Conservation (phyloP, 306 rosid species). For the Begonia peltatifolia region DNA sequence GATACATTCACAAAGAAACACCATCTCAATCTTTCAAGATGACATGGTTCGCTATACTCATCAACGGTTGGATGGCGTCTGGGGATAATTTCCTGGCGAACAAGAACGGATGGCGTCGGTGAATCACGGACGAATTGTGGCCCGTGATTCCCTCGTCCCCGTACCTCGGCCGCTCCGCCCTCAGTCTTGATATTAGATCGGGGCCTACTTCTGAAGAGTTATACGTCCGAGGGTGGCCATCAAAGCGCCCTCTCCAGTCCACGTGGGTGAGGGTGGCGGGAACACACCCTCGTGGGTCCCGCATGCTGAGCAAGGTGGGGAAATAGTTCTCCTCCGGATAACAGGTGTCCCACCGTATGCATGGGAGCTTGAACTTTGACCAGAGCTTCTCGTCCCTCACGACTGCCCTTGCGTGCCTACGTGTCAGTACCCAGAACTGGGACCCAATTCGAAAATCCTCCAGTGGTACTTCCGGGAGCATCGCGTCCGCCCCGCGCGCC, state of each 20-base stretch:
- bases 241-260: constrained; percentile 32
- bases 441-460: constrained; percentile 56
- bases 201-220: constrained; percentile 25
- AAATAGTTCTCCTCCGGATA: constrained; percentile 68
- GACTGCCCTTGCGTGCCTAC: constrained; percentile 50
- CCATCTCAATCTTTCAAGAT: constrained; percentile 26
- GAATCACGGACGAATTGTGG: constrained; percentile 5
- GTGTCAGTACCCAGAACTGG: constrained; percentile 59
- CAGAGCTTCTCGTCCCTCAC: constrained; percentile 28
- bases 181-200: constrained; percentile 16
- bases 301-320: constrained; percentile 52
- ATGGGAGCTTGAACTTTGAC: constrained; percentile 45
- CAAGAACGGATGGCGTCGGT: constrained; percentile 32
- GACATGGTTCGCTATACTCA: constrained; percentile 30
- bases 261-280: constrained; percentile 68
- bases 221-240: constrained; percentile 60
- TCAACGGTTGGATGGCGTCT: constrained; percentile 30
- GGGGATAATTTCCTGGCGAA: constrained; percentile 42
- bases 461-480: constrained; percentile 44
- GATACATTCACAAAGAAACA: too few relatives aligned
- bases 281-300: constrained; percentile 37
- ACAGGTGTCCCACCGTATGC: constrained; percentile 32
- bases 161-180: constrained; percentile 32
- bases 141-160: constrained; percentile 25
- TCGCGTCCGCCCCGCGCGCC: constrained; percentile 47